Base-by-base conservation (phyloP, 2,329 filamentous ascomycete genomes). In the Colletotrichum eleusines region DNA sequence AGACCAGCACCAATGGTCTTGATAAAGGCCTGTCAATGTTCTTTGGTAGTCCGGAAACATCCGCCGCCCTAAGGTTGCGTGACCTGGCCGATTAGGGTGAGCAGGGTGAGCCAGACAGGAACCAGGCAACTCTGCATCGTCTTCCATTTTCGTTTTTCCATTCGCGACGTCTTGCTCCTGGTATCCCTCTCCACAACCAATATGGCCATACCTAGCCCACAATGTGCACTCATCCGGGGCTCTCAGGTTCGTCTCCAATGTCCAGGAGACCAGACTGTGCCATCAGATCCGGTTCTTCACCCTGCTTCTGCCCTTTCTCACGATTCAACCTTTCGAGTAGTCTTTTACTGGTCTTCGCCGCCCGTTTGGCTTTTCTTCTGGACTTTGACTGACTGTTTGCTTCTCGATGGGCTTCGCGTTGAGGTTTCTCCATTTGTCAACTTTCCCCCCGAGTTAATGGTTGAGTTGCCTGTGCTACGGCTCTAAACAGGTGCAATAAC, bases 1-100 rank as follows among this genome's bases (percentile, higher is more conserved):
- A 0, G 77, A 80, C 81, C 81, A 84, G 72, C 81, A 83, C 81
- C 82, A 83, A 62, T 83, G 79, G 3, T 79, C 78, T 20, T 77
- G 74, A 46, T 80, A 77, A 6, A 77, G 71, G 77, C 77, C 78
- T 79, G 26, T 8, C 14, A 14, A 11, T 7, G 6, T 9, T 16
- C 8, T 20, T 3, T n/a, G 12, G 66, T 38, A 72, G 62, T 33
- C 7, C 11, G 2, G 18, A 33, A 7, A 23, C 7, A n/a, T 42
- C 11, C 7, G 16, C 18, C 20, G 14, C 5, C n/a, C n/a, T n/a
- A n/a, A n/a, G n/a, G n/a, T n/a, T n/a, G n/a, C n/a, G n/a, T n/a
- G n/a, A n/a, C n/a, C n/a, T n/a, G n/a, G n/a, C n/a, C n/a, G n/a
- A n/a, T n/a, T n/a, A n/a, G n/a, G n/a, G n/a, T n/a, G n/a, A n/a